Percentiles rank a stretch among this genome's conserved stretches.
Conservation (phyloP, 768 basidiomycete species). For the Rhodosporidiobolus odoratus region DNA sequence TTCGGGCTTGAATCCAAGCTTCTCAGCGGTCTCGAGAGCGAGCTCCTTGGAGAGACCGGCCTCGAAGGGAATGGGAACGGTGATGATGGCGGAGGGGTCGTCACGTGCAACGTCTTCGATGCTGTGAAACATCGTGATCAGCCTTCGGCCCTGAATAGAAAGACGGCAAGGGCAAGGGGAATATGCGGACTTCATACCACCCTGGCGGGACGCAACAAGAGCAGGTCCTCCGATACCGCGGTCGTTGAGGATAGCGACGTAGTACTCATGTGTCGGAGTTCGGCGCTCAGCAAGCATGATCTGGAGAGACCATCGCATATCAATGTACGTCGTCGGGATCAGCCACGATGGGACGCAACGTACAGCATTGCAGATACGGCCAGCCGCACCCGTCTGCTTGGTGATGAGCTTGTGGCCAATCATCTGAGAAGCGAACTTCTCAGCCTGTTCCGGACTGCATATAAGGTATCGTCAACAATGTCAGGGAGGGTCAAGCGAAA, state of each 20-base stretch:
- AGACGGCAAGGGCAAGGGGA: background rate
- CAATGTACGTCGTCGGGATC: background rate
- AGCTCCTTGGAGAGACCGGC: slow-evolving; percentile 64
- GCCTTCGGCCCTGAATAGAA: background rate
- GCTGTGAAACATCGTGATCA: slow-evolving; percentile 28
- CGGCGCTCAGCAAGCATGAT: slow-evolving; percentile 97
- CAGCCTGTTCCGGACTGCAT: slow-evolving; percentile 74
- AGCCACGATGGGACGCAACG: slow-evolving; percentile 45
- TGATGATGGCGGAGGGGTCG: slow-evolving; percentile 90
- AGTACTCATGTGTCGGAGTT: slow-evolving; percentile 92
- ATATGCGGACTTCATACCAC: slow-evolving; percentile 74
- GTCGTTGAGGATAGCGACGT: slow-evolving; percentile 94
- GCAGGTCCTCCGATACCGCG: slow-evolving; percentile 81
- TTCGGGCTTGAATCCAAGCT: slow-evolving; percentile 77
- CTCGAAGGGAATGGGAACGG: slow-evolving; percentile 79
- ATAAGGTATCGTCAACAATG: too few species aligned
- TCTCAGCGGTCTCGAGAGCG: slow-evolving; percentile 74
- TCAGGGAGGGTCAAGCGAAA: background rate
- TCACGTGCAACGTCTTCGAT: slow-evolving; percentile 98
- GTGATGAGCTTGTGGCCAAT: slow-evolving; percentile 92
- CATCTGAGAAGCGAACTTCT: slow-evolving; percentile 84
- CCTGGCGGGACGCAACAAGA: slow-evolving; percentile 85
- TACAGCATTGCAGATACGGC: slow-evolving; percentile 91
- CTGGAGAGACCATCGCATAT: slow-evolving; percentile 48
- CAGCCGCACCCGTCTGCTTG: slow-evolving; percentile 91